These are phyloP conservation scores for Fusarium secorum DNA, from an alignment of 2,329 filamentous ascomycete genomes.

Conservation along the genomic window DNA sequence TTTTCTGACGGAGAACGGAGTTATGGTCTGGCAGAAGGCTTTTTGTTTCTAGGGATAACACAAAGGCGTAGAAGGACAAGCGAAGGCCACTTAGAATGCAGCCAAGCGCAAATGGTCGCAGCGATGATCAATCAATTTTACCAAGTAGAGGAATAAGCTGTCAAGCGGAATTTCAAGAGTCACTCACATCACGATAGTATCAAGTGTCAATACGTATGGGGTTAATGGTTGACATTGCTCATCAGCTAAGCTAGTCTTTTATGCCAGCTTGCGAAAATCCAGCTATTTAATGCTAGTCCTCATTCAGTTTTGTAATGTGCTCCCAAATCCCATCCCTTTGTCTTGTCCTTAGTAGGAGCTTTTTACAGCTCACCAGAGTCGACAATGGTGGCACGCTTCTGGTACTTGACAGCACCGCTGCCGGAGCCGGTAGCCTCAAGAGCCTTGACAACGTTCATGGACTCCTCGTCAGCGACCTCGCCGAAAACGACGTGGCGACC, in stretches of 20 bases:
- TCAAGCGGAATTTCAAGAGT: background rate
- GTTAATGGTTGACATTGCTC: slow-evolving; percentile 34
- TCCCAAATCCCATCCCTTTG: slow-evolving; percentile 24
- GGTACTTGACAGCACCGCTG: slow-evolving; percentile 65
- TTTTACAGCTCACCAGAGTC: slow-evolving; percentile 59
- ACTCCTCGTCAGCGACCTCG: slow-evolving; percentile 65
- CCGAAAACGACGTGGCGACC: slow-evolving; percentile 87
- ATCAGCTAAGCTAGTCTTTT: slow-evolving; percentile 28
- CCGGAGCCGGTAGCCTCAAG: slow-evolving; percentile 67
- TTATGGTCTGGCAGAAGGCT: slow-evolving; percentile 27
- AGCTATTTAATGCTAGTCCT: slow-evolving; percentile 32
- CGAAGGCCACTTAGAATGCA: slow-evolving; percentile 15
- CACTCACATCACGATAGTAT: background rate
- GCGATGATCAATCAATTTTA: slow-evolving; percentile 4
- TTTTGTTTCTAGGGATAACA: slow-evolving; percentile 32
- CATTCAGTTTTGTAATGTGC: slow-evolving; percentile 29
- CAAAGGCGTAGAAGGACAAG: slow-evolving; percentile 38
- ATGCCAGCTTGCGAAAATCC: slow-evolving; percentile 26
- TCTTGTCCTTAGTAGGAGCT: slow-evolving; percentile 6
- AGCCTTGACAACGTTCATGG: slow-evolving; percentile 64
- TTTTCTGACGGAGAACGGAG: slow-evolving; percentile 32
- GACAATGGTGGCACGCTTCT: slow-evolving; percentile 67
- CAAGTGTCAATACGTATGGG: background rate
- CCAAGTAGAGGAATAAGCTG: background rate
- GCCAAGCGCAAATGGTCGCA: slow-evolving; percentile 10